Base-by-base conservation (phyloP, 106 monocot species). In the Alisma plantagoaquatica region DNA sequence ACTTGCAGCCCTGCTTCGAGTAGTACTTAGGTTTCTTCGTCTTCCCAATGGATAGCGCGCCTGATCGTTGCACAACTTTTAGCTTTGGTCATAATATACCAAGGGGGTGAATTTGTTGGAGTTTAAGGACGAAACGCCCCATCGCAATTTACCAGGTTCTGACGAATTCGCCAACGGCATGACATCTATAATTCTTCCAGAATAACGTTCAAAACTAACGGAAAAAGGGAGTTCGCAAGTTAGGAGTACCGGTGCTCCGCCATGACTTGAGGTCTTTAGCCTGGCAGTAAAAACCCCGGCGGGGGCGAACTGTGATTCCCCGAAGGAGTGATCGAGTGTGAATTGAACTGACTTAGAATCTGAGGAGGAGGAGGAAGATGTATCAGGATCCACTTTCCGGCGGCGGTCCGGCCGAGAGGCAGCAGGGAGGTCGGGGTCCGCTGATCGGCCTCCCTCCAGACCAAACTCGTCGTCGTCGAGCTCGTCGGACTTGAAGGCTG, bases 211-310 rank as follows among this genome's bases (percentile, higher is more conserved):
- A 58, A 2, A 23, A 21, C 48, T 3, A 3, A 23, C 46, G n/a
- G 17, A 26, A 56, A n/a, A 0, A 9, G 6, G 31, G 14, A 12
- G 1, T 59, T 6, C n/a, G 42, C 28, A 24, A 43, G 6, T 23
- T 21, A 45, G 5, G 18, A 1, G 45, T 25, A 43, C 43, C 25
- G 9, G 75, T 79, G 66, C 73, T 33, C 77, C 80, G 19, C 86
- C 86, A 43, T 82, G 84, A 33, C 49, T 64, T 62, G 63, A 75
- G 27, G 87, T 56, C 75, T 96, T 88, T 62, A 96, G 80, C 11
- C 88, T 72, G n/a, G 84, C 88, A 11, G 88, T 78, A 53, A 96
- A 96, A 30, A 69, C 66, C n/a, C 94, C 94, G 1, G 84, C 94
- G n/a, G 66, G 67, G 20, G 72, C 56, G 66, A 88, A 89, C 1